phyloP scores from a whole-genome alignment of 2,329 filamentous ascomycete genomes.

The Cladophialophora bantiana region DNA sequence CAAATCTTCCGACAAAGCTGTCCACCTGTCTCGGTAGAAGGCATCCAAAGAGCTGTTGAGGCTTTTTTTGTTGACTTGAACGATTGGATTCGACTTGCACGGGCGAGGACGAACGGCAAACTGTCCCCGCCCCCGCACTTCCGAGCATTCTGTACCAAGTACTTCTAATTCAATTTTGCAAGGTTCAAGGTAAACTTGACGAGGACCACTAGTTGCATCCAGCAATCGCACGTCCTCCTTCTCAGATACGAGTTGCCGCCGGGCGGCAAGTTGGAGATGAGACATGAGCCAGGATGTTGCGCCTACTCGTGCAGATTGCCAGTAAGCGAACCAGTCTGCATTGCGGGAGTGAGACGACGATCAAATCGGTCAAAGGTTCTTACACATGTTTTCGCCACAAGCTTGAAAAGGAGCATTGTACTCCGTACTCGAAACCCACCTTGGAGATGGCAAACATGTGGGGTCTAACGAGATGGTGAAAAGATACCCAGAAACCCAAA shows the following conservation, averaged over 20 bases:
- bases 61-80: not conserved
- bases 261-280: constrained; percentile 8
- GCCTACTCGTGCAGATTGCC: not conserved
- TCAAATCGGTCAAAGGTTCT: not conserved
- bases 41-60: not conserved
- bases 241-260: constrained; percentile 4
- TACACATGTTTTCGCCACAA: constrained; percentile 18
- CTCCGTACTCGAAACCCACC: not conserved
- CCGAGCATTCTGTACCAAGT: not conserved
- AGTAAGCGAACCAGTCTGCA: constrained; percentile 7
- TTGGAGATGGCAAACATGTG: constrained; percentile 17
- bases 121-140: constrained; percentile 14
- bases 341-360: not conserved
- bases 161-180: not conserved
- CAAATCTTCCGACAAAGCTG: not conserved
- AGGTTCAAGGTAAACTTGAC: not conserved
- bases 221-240: not conserved
- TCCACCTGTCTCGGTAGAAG: not conserved
- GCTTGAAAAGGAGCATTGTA: not conserved
- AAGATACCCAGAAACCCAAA: constrained; percentile 7
- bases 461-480: constrained; percentile 22
- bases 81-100: not conserved
- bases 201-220: constrained; percentile 2
- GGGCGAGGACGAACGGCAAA: not conserved
- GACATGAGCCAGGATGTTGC: constrained; percentile 15